Evolutionary conservation across 1,139 yeast genomes (phyloP).

Genomic region (Nakaseomyces nivariensis): DNA sequence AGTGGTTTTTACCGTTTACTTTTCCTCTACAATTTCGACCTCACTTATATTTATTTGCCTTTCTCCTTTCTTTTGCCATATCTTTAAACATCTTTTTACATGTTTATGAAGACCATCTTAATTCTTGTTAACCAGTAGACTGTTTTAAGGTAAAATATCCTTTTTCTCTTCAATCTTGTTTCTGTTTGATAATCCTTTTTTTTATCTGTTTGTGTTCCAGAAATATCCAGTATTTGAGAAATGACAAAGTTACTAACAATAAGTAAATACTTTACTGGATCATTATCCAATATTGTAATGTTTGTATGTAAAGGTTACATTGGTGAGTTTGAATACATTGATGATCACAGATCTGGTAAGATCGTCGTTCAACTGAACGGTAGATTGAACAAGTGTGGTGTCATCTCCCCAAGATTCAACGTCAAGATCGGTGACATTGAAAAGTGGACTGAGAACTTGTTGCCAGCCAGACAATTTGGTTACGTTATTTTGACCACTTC

Average conservation of each 20-base stretch:
- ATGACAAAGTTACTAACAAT: conserved; percentile 1
- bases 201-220: conserved; percentile 1
- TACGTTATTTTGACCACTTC: conserved; percentile 95
- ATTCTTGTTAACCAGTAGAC: background rate
- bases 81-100: background rate
- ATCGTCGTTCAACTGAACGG: conserved; percentile 95
- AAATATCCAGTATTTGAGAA: background rate
- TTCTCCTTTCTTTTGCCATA: background rate
- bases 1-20: conserved; percentile 47
- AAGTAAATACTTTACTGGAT: background rate
- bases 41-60: background rate
- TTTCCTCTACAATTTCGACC: conserved; percentile 48
- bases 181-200: conserved; percentile 4
- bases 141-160: background rate
- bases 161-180: background rate
- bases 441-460: conserved; percentile 95
- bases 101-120: background rate
- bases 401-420: conserved; percentile 95
- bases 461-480: conserved; percentile 99
- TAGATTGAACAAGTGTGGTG: conserved; percentile 98
- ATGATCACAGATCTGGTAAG: conserved; percentile 98
- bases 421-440: conserved; percentile 88
- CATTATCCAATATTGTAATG: background rate
- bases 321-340: conserved; percentile 97
- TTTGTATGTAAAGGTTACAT: conserved; percentile 57